phyloP scores from a whole-genome alignment of 2,329 filamentous ascomycete genomes.

The Aspergillus flavus region DNA sequence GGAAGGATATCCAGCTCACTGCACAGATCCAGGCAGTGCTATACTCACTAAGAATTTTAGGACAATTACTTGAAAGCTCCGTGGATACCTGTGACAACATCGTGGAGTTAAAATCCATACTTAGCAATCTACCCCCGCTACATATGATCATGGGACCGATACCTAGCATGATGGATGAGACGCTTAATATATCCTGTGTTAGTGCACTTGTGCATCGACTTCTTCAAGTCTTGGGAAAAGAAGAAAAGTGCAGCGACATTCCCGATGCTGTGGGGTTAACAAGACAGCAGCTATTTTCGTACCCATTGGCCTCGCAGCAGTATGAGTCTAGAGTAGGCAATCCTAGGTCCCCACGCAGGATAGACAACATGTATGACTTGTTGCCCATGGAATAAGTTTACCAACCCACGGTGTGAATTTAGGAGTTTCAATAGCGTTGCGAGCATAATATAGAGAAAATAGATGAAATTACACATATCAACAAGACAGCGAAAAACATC shows the following conservation, averaged over 20 bases:
- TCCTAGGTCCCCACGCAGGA: neutral
- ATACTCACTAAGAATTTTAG: constrained; percentile 64
- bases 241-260: neutral
- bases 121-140: constrained; percentile 33
- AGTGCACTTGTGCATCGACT: constrained; percentile 14
- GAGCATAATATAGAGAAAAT: neutral
- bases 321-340: neutral
- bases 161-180: constrained; percentile 22
- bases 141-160: constrained; percentile 32
- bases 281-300: neutral
- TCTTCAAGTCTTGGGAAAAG: neutral
- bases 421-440: neutral
- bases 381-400: neutral
- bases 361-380: constrained; percentile 18
- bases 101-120: constrained; percentile 17
- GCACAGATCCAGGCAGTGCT: constrained; percentile 63
- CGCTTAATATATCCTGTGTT: constrained; percentile 7
- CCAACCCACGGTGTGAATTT: neutral
- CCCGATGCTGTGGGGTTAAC: too few species aligned
- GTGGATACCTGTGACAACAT: constrained; percentile 25
- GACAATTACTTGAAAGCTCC: constrained; percentile 51
- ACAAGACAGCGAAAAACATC: neutral
- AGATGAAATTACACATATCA: neutral
- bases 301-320: neutral
- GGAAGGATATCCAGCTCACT: constrained; percentile 63